Evolutionary conservation across 2,329 filamentous ascomycete species (phyloP).

Genomic region (Penicillium sclerotiorum): DNA sequence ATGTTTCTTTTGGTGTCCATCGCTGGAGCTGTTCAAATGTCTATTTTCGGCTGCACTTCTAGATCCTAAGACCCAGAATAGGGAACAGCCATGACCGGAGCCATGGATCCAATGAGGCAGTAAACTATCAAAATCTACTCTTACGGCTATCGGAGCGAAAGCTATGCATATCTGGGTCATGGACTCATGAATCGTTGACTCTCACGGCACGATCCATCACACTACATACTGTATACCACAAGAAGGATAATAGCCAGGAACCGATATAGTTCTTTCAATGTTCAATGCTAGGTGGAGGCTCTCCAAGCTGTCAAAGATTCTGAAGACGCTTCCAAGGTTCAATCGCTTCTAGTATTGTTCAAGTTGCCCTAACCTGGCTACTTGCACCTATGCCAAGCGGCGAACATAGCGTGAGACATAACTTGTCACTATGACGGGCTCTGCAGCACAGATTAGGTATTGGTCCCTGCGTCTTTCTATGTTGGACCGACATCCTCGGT

Average conservation of each 20-base stretch:
- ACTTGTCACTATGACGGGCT: slow-evolving; percentile 3
- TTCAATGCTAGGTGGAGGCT: too few species aligned
- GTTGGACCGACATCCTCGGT: slow-evolving; percentile 31
- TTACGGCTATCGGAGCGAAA: background rate
- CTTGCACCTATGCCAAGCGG: background rate
- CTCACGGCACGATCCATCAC: too few species aligned
- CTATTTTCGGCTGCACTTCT: background rate
- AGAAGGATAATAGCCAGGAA: background rate
- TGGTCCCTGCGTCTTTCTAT: slow-evolving; percentile 30
- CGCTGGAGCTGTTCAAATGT: too few species aligned
- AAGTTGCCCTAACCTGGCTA: background rate
- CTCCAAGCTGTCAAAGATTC: too few species aligned
- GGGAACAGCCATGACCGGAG: slow-evolving; percentile 2
- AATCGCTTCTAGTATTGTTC: too few species aligned
- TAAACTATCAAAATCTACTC: background rate
- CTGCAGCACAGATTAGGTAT: slow-evolving; percentile 21
- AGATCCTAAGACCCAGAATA: background rate
- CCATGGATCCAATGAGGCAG: background rate
- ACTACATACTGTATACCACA: background rate
- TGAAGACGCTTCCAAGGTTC: too few species aligned
- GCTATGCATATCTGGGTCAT: background rate
- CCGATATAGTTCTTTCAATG: background rate
- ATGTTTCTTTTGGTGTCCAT: too few species aligned
- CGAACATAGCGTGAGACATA: background rate
- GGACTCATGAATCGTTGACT: too few species aligned